Evolutionary conservation across 371 early-diverging fungal species (phyloP).

Genomic region (Coemansia sp.): DNA sequence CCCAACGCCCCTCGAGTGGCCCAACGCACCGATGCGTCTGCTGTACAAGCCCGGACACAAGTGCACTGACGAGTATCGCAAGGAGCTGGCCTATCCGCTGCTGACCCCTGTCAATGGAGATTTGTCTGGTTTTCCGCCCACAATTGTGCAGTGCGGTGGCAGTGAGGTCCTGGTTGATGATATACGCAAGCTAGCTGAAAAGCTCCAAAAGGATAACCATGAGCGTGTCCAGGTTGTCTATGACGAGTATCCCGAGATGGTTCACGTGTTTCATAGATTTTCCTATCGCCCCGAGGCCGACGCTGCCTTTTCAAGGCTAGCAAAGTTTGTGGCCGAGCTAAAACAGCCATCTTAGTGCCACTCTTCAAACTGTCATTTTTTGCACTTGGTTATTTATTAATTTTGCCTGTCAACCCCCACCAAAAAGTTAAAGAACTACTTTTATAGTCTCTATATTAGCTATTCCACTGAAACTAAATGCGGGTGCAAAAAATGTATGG

Average conservation of each 20-base stretch:
- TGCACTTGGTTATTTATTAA: too few relatives aligned
- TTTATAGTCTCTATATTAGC: too few relatives aligned
- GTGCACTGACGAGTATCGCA: slow-evolving; percentile 6
- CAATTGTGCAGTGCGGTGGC: slow-evolving; percentile 56
- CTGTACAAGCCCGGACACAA: slow-evolving; percentile 27
- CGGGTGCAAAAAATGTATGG: too few relatives aligned
- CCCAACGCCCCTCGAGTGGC: slow-evolving; percentile 16
- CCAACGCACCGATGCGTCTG: slow-evolving; percentile 25
- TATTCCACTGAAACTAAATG: too few relatives aligned
- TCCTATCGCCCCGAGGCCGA: slow-evolving; percentile 6
- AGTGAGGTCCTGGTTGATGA: slow-evolving; percentile 60
- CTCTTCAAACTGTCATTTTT: background rate
- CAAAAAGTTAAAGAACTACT: too few relatives aligned
- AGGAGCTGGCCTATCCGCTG: slow-evolving; percentile 15
- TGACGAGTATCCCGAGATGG: slow-evolving; percentile 33
- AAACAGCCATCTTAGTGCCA: too few relatives aligned
- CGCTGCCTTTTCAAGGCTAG: slow-evolving; percentile 15
- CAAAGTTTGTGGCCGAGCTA: slow-evolving; percentile 1
- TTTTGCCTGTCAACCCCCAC: too few relatives aligned
- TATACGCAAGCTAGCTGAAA: slow-evolving; percentile 14
- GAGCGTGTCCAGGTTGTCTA: background rate
- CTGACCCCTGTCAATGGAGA: slow-evolving; percentile 17
- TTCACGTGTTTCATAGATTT: slow-evolving; percentile 36
- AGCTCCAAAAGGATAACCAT: slow-evolving; percentile 14
- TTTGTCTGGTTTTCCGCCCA: slow-evolving; percentile 52